Base-by-base conservation (phyloP, 192 early-diverging fungal genomes). In the Linnemannia elongata region DNA sequence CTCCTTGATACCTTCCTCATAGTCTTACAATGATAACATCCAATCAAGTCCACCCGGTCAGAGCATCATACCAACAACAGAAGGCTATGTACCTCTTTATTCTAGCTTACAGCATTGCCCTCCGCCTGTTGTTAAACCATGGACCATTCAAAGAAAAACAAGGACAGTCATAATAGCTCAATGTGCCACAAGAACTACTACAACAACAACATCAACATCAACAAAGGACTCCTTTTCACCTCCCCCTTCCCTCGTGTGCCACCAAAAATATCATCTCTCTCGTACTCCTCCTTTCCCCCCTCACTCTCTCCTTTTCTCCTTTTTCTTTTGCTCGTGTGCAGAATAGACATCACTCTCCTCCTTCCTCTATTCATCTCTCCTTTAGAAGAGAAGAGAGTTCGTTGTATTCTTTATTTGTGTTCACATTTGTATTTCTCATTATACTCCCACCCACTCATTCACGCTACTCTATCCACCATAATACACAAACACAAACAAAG, bases 201-300 rank as follows among this genome's bases (percentile, higher is more conserved):
- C 10, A 13, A 66, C 38, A 38, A 38, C 38, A 38, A 38, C 38
- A 38, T 3, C 38, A 38, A 63, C 15, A 15, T 10, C 30, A 35
- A 66, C 27, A 3, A 66, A 30, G 3, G 60, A 33, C 60, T 66
- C 27, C 12, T 27, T 33, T 63, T 63, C 54, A n/a, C 4, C 9
- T 7, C 54, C 24, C 52, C 27, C 0, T 49, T 22, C 27, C 60
- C 27, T 63, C 27, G 60, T 63, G 27, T 63, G 60, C 60, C 60
- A 33, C 60, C 30, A 66, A 66, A 66, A 66, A 66, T 66, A 66
- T 12, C 60, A 66, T 66, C 35, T 66, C 60, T 12, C 57, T n/a
- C 8, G n/a, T 63, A 63, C 41, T 55, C 52, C 52, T 55, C 60
- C 27, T 2, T 63, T 27, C 27, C 27, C 30, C 13, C 60, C 12